These are phyloP conservation scores for Papiliotrema nemorosa DNA, from an alignment of 1,284 basidiomycete genomes.

Conservation along the genomic window DNA sequence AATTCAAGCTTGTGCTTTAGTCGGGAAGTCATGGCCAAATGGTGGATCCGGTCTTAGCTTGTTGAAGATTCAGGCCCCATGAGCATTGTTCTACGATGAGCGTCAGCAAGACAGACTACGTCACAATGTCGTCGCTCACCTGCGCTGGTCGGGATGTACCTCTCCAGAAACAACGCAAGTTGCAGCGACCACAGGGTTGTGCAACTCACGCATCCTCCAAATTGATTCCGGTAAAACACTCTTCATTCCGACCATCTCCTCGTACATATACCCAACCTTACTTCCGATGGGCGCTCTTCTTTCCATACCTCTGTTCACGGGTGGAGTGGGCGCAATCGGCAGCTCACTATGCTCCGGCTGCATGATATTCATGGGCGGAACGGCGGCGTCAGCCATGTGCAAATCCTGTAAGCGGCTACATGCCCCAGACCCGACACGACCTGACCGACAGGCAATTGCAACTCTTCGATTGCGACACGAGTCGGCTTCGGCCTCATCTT, in stretches of 20 bases:
- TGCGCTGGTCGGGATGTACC: background rate
- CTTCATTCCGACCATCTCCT: background rate
- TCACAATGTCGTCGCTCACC: background rate
- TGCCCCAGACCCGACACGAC: no score
- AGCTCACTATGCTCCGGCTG: constrained; percentile 73
- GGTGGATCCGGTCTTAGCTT: background rate
- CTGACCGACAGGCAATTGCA: constrained; percentile 64
- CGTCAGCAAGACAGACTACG: background rate
- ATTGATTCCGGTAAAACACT: background rate
- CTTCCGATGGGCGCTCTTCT: constrained; percentile 68
- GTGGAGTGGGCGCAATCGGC: constrained; percentile 68
- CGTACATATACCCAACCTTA: background rate
- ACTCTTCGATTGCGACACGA: constrained; percentile 95
- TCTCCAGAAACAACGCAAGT: background rate
- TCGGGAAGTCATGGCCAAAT: constrained; percentile 51
- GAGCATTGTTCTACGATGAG: background rate
- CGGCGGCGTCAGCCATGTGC: constrained; percentile 87
- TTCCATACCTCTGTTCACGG: constrained; percentile 75
- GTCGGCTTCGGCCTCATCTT: constrained; percentile 97
- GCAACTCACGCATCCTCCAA: background rate
- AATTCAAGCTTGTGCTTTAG: constrained; percentile 66
- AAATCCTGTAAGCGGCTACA: constrained; percentile 68
- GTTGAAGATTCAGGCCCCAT: background rate
- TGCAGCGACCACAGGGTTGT: background rate
- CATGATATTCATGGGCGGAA: constrained; percentile 48